Conservation (phyloP, 129 eudicot genomes). For the Lactuca saligna region DNA sequence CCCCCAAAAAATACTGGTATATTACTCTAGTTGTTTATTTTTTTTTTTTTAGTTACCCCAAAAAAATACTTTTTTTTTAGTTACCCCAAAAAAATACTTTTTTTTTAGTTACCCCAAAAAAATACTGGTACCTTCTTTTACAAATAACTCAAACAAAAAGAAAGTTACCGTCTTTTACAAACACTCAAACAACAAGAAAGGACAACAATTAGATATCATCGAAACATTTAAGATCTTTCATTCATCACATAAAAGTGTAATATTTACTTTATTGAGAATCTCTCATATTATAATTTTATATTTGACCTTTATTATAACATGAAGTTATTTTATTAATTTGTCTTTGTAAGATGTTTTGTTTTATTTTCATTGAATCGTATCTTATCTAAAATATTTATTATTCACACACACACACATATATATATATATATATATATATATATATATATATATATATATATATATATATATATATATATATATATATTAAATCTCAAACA, state of each 20-base stretch:
- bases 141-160: not conserved
- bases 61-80: no score
- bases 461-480: no score
- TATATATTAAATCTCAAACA: no score
- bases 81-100: no score
- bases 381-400: not conserved
- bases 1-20: no score
- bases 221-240: slow-evolving; percentile 11
- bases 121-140: not conserved
- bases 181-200: not conserved
- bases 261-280: slow-evolving; percentile 33
- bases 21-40: no score
- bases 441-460: no score
- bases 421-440: no score
- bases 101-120: no score
- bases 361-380: slow-evolving; percentile 7
- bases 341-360: slow-evolving; percentile 10
- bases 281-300: slow-evolving; percentile 15
- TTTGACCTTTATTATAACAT: slow-evolving; percentile 21
- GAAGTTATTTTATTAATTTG: slow-evolving; percentile 1
- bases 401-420: no score
- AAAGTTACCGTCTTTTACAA: not conserved
- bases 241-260: slow-evolving; percentile 31
- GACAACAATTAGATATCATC: slow-evolving; percentile 6
- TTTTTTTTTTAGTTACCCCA: no score